These are phyloP conservation scores for Lecanicillium sp. DNA, from an alignment of 2,329 filamentous ascomycete genomes.

Conservation along the genomic window DNA sequence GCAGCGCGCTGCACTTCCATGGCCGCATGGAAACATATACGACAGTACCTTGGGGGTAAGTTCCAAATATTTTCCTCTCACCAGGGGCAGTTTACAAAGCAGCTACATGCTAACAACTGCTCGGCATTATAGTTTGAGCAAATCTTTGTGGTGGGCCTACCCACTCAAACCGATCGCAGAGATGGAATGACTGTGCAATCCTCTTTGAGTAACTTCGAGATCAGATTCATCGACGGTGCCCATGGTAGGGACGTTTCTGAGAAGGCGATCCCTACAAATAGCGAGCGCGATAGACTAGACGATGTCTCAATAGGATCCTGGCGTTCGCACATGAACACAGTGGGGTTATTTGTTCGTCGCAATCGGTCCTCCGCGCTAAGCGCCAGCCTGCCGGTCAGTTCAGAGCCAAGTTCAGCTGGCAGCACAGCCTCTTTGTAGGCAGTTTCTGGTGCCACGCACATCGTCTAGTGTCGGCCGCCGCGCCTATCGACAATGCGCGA, in stretches of 20 bases:
- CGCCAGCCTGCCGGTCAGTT: too few relatives aligned
- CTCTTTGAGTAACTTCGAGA: conserved; percentile 31
- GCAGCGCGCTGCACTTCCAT: too few relatives aligned
- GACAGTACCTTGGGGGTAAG: too few relatives aligned
- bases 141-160: conserved; percentile 44
- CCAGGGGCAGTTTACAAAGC: too few relatives aligned
- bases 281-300: conserved; percentile 21
- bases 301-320: conserved; percentile 24
- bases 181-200: conserved; percentile 41
- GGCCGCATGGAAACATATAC: too few relatives aligned
- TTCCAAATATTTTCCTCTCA: too few relatives aligned
- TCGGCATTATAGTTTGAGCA: conserved; percentile 47
- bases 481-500: too few relatives aligned
- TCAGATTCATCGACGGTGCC: conserved; percentile 39
- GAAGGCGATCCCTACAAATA: conserved; percentile 24
- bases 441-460: too few relatives aligned
- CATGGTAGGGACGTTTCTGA: conserved; percentile 27
- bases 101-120: too few relatives aligned
- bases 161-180: conserved; percentile 39
- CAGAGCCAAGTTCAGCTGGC: too few relatives aligned
- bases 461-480: too few relatives aligned
- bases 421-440: too few relatives aligned
- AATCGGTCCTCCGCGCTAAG: conserved; percentile 38
- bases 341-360: conserved; percentile 32
- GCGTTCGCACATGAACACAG: conserved; percentile 30